These are phyloP conservation scores for Phytophthora pinifolia DNA, from an alignment of 352 stramenopile genomes.

Conservation along the genomic window DNA sequence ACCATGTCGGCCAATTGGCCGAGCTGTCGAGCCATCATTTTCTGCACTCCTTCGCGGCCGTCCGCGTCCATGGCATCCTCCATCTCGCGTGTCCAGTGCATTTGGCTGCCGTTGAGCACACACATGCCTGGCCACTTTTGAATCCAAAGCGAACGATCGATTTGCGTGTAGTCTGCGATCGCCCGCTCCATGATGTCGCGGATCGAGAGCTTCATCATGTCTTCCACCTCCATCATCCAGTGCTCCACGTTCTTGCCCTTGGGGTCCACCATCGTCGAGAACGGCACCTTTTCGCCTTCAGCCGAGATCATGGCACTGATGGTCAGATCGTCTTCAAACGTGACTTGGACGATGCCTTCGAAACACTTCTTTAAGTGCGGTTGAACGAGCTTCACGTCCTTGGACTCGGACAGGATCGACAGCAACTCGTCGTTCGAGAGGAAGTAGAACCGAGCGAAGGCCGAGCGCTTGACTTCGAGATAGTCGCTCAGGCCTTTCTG, in stretches of 20 bases:
- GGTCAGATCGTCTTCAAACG: slow-evolving; percentile 86
- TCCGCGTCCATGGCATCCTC: slow-evolving; percentile 82
- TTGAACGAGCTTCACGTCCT: slow-evolving; percentile 92
- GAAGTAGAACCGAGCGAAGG: slow-evolving; percentile 94
- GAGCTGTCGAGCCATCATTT: slow-evolving; percentile 84
- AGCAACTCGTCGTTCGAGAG: slow-evolving; percentile 94
- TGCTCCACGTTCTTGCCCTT: slow-evolving; percentile 92
- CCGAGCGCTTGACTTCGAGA: slow-evolving; percentile 91
- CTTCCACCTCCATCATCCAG: slow-evolving; percentile 94
- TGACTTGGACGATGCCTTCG: slow-evolving; percentile 91
- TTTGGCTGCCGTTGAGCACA: slow-evolving; percentile 92
- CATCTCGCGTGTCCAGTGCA: slow-evolving; percentile 94
- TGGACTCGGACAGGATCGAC: slow-evolving; percentile 92
- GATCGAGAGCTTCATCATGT: slow-evolving; percentile 92
- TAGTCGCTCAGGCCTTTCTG: slow-evolving; percentile 93
- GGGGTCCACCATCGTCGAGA: slow-evolving; percentile 84
- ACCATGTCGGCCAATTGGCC: slow-evolving; percentile 94
- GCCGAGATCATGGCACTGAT: slow-evolving; percentile 93
- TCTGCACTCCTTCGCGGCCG: slow-evolving; percentile 71
- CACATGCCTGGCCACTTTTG: slow-evolving; percentile 92
- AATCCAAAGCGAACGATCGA: slow-evolving; percentile 90
- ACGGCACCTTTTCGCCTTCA: slow-evolving; percentile 87
- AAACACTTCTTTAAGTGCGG: slow-evolving; percentile 95
- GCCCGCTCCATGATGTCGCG: slow-evolving; percentile 86
- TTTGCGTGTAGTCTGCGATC: slow-evolving; percentile 88